A percentile compares a stretch with the other conserved stretches of the same genome.
These are phyloP conservation scores for Poterioochromonas sp. DNA, from an alignment of 352 stramenopile genomes.

Conservation along the genomic window DNA sequence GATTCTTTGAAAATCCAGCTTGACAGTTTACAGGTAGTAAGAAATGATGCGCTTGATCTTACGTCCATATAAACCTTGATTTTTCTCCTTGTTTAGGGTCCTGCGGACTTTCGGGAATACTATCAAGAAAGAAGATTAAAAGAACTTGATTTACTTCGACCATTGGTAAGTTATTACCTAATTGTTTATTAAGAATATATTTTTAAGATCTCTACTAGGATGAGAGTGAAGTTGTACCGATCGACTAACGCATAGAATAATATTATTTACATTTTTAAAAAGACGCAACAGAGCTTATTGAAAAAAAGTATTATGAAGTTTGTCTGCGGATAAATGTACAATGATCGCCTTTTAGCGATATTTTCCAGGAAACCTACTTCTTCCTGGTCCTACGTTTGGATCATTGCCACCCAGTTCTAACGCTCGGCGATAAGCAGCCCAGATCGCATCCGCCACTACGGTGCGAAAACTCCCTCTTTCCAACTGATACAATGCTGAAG, in stretches of 20 bases:
- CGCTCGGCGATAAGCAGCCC: constrained; percentile 82
- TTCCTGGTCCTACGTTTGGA: constrained; percentile 45
- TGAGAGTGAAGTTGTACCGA: too few species aligned
- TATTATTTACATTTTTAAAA: too few species aligned
- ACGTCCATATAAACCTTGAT: not conserved
- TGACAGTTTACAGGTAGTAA: not conserved
- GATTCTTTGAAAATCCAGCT: not conserved
- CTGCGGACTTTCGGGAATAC: not conserved
- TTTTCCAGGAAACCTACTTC: too few species aligned
- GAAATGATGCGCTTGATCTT: not conserved
- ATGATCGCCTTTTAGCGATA: too few species aligned
- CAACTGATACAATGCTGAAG: constrained; percentile 81
- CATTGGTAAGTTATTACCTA: constrained; percentile 21
- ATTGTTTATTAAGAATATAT: too few species aligned
- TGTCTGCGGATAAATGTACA: too few species aligned
- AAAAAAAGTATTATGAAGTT: too few species aligned
- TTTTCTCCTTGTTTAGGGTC: not conserved
- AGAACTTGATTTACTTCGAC: not conserved
- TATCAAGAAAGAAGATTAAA: not conserved
- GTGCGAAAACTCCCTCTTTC: constrained; percentile 84
- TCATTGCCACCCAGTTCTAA: constrained; percentile 79
- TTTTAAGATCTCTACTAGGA: too few species aligned
- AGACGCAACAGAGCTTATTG: too few species aligned
- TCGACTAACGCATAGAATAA: too few species aligned
- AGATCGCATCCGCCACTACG: constrained; percentile 75